Evolutionary conservation across 495 filamentous ascomycete genomes (phyloP).

Genomic region (Pseudotulostoma volvatum): DNA sequence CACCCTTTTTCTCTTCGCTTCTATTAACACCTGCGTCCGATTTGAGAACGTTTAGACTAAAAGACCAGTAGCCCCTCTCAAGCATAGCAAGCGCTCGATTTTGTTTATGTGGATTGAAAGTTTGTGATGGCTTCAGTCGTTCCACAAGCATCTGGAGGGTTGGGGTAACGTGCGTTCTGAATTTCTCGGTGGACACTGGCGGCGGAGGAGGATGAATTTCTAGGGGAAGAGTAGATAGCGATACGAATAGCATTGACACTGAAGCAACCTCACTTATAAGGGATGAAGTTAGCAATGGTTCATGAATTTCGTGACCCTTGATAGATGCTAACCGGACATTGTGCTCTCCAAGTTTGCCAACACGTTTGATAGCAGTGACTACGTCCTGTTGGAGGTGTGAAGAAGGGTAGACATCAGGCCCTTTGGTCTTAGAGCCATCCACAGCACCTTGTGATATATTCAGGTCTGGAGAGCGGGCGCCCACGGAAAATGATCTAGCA

Average conservation of each 20-base stretch:
- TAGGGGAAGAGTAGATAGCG: constrained; percentile 9
- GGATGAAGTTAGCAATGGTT: background rate
- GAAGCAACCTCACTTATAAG: constrained; percentile 1
- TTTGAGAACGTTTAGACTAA: constrained; percentile 26
- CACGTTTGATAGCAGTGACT: background rate
- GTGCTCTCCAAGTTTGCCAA: background rate
- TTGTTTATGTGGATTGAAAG: constrained; percentile 36
- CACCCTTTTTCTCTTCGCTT: constrained; percentile 4
- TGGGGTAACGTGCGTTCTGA: constrained; percentile 37
- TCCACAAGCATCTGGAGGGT: constrained; percentile 34
- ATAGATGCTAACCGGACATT: background rate
- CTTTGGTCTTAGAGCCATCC: background rate
- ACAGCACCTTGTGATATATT: background rate
- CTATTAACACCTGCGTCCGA: background rate
- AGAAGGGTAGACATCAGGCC: background rate
- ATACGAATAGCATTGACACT: background rate
- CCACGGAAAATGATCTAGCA: background rate
- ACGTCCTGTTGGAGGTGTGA: background rate
- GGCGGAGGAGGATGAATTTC: constrained; percentile 32
- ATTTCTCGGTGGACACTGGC: constrained; percentile 19
- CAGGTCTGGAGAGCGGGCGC: background rate
- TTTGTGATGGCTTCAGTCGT: constrained; percentile 31
- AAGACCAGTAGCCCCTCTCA: constrained; percentile 55
- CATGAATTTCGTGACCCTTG: background rate
- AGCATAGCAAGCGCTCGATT: constrained; percentile 32